Conservation (phyloP, 805 yeast genomes). For the Lipomyces japonicus region DNA sequence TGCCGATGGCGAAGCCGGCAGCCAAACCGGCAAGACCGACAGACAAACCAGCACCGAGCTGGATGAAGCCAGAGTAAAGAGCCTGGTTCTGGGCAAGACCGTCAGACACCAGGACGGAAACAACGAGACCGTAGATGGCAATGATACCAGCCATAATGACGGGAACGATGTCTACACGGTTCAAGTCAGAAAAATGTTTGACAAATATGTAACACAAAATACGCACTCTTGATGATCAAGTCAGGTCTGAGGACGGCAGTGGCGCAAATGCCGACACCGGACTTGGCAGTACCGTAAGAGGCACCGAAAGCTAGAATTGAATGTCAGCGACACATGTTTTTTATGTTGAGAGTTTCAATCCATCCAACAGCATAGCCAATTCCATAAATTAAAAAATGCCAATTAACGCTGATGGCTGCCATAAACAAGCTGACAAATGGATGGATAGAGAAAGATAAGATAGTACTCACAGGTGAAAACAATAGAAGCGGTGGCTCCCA, state of each 20-base stretch:
- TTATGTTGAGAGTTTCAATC: not conserved
- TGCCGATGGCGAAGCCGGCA: conserved; percentile 94
- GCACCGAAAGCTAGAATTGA: conserved; percentile 95
- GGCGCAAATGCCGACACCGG: conserved; percentile 97
- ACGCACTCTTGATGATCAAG: conserved; percentile 70
- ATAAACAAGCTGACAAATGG: not conserved
- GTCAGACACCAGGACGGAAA: conserved; percentile 91
- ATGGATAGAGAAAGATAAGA: not conserved
- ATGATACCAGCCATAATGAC: conserved; percentile 98
- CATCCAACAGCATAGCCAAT: not conserved
- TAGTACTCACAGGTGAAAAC: conserved; percentile 75
- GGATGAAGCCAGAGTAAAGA: conserved; percentile 95
- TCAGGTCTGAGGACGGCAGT: conserved; percentile 98
- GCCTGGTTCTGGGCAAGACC: conserved; percentile 77
- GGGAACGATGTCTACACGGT: conserved; percentile 69
- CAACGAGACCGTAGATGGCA: conserved; percentile 95
- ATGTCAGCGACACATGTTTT: conserved; percentile 36
- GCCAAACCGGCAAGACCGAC: conserved; percentile 97
- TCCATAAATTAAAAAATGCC: not conserved
- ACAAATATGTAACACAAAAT: not conserved
- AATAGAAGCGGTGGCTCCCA: conserved; percentile 99
- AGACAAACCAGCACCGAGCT: conserved; percentile 88
- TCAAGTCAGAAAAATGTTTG: too few relatives aligned
- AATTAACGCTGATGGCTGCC: not conserved
- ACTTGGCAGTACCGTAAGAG: conserved; percentile 96